These are phyloP conservation scores for Chlamydomonas sp. DNA, from an alignment of 139 green algal genomes.

Conservation along the genomic window DNA sequence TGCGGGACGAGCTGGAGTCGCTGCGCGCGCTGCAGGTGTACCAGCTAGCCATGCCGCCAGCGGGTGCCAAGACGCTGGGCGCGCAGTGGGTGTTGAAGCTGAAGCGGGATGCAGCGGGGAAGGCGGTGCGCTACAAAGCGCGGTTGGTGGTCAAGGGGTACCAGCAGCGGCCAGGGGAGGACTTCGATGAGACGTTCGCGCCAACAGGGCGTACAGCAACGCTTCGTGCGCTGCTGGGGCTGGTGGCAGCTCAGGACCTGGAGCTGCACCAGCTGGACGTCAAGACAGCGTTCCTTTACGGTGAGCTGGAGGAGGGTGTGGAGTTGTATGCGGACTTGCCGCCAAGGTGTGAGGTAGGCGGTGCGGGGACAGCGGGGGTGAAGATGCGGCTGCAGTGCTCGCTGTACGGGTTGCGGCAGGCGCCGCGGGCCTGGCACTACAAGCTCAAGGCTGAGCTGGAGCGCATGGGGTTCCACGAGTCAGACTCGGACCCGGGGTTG, in stretches of 20 bases:
- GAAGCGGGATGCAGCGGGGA: constrained; percentile 6
- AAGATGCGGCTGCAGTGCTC: too few relatives aligned
- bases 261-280: constrained; percentile 44
- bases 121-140: constrained; percentile 47
- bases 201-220: constrained; percentile 21
- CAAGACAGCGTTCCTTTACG: constrained; percentile 47
- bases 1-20: constrained; percentile 6
- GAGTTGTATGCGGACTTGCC: too few relatives aligned
- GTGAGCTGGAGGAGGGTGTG: constrained; percentile 48
- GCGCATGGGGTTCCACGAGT: constrained; percentile 39
- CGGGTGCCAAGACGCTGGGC: constrained; percentile 18
- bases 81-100: constrained; percentile 16
- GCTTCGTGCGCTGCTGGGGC: background rate
- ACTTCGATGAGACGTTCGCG: constrained; percentile 65
- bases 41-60: background rate
- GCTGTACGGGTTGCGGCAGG: constrained; percentile 44
- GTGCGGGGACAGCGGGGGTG: too few relatives aligned
- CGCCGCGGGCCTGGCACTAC: constrained; percentile 56
- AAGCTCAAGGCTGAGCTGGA: constrained; percentile 42
- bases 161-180: constrained; percentile 43
- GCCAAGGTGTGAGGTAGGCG: too few relatives aligned
- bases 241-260: constrained; percentile 2
- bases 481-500: constrained; percentile 48
- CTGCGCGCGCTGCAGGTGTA: constrained; percentile 28
- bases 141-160: constrained; percentile 54